These are phyloP conservation scores for Apiotrichum domesticum DNA, from an alignment of 1,284 basidiomycete species.

Conservation along the genomic window DNA sequence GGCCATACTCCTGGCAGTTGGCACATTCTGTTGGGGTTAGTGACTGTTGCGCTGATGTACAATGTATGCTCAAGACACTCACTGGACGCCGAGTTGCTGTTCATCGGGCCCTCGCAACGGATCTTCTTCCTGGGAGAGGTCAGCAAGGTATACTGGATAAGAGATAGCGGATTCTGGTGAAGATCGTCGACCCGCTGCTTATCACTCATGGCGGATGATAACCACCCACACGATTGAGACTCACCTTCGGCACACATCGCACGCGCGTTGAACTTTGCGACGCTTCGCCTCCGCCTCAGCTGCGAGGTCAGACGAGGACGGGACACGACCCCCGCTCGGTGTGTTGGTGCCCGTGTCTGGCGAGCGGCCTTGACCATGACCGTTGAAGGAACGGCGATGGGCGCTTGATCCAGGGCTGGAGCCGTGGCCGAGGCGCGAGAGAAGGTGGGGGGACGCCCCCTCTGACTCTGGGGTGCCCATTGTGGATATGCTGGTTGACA, in stretches of 20 bases:
- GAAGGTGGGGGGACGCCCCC: neutral
- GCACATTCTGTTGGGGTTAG: constrained; percentile 54
- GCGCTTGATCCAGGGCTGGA: neutral
- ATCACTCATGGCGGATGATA: neutral
- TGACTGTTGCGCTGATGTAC: neutral
- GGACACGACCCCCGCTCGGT: neutral
- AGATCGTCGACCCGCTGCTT: no score
- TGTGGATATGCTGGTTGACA: neutral
- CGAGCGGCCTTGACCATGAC: constrained; percentile 23
- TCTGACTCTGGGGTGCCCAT: neutral
- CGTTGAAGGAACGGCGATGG: constrained; percentile 35
- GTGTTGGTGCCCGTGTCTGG: neutral
- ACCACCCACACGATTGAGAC: neutral
- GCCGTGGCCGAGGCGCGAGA: neutral
- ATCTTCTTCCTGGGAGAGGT: constrained; percentile 38
- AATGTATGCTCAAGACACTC: neutral
- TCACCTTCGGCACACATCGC: constrained; percentile 40
- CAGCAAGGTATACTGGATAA: neutral
- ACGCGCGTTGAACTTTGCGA: constrained; percentile 40
- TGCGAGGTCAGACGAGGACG: constrained; percentile 11
- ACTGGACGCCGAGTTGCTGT: constrained; percentile 7
- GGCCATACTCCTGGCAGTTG: constrained; percentile 65
- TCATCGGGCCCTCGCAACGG: constrained; percentile 47
- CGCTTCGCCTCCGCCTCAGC: constrained; percentile 23
- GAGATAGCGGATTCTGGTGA: neutral